These are phyloP conservation scores for Biscogniauxia marginata DNA, from an alignment of 2,329 filamentous ascomycete genomes.

Conservation along the genomic window DNA sequence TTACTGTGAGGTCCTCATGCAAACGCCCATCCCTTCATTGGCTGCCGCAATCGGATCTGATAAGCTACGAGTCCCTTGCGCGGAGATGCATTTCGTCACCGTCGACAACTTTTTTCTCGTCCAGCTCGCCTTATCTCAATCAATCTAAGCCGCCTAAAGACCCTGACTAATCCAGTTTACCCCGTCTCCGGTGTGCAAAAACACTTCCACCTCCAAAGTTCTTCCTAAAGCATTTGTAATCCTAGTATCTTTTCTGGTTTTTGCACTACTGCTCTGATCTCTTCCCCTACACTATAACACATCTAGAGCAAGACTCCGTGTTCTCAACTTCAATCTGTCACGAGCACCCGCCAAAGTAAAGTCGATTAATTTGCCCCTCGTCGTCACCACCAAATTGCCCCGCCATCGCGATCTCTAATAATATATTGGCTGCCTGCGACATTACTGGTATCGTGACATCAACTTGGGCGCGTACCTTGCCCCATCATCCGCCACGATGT, in stretches of 20 bases:
- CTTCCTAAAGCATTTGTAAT: neutral
- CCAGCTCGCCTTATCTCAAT: neutral
- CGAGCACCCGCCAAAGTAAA: neutral
- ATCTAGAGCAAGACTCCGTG: neutral
- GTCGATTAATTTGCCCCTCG: conserved; percentile 8
- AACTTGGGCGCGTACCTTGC: conserved; percentile 9
- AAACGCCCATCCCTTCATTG: conserved; percentile 1
- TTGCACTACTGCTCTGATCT: neutral
- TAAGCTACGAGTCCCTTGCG: conserved; percentile 10
- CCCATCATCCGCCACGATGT: conserved; percentile 38
- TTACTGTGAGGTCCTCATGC: neutral
- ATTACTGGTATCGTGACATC: neutral
- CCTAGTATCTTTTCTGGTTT: neutral
- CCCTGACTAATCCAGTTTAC: conserved; percentile 21
- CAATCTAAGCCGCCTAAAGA: neutral
- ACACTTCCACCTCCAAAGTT: neutral
- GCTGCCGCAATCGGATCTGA: conserved; percentile 28
- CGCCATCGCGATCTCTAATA: conserved; percentile 15
- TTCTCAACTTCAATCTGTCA: neutral
- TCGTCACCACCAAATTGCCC: neutral
- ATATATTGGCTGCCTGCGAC: no score
- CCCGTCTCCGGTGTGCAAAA: neutral
- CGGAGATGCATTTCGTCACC: conserved; percentile 21
- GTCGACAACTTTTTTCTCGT: conserved; percentile 6
- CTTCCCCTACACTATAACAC: neutral